A percentile compares a stretch with the other conserved stretches of the same genome.
phyloP scores from a whole-genome alignment of 176 grass and related monocot genomes.

The Aegilops tauschii region DNA sequence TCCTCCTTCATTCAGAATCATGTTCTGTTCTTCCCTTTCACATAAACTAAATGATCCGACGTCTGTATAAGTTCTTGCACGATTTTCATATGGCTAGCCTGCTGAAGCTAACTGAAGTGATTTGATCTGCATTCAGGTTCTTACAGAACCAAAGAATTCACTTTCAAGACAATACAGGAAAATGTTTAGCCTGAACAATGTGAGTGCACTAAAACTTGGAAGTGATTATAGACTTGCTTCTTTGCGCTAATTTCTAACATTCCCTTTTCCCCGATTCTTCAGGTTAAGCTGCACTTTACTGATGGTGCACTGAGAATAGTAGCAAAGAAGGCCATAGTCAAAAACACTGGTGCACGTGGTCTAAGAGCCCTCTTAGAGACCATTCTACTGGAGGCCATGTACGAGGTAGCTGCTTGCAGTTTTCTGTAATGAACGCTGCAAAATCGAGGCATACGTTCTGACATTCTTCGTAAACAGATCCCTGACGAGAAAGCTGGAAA shows the following conservation, averaged over 20 bases:
- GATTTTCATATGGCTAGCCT: background rate
- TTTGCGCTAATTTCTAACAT: conserved; percentile 10
- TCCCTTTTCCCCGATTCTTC: conserved; percentile 3
- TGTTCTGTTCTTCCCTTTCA: background rate
- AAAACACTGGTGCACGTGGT: conserved; percentile 87
- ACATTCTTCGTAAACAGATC: conserved; percentile 51
- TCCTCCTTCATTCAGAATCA: background rate
- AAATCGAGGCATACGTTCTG: conserved; percentile 14
- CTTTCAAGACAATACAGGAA: conserved; percentile 96
- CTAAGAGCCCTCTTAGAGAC: conserved; percentile 90
- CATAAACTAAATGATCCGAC: background rate
- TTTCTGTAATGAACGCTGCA: conserved; percentile 11
- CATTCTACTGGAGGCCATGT: conserved; percentile 91
- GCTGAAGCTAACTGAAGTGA: conserved; percentile 28
- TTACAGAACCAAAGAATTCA: conserved; percentile 92
- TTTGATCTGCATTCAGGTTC: conserved; percentile 64
- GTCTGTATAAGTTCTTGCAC: background rate
- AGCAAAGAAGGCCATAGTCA: conserved; percentile 75
- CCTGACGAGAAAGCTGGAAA: conserved; percentile 72
- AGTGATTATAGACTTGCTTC: conserved; percentile 9
- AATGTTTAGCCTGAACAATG: conserved; percentile 88
- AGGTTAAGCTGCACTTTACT: conserved; percentile 87
- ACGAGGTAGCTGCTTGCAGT: conserved; percentile 68
- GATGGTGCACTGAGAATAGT: conserved; percentile 65
- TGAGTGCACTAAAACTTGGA: conserved; percentile 28